A percentile compares a stretch with the other conserved stretches of the same genome.
Conservation (phyloP, 2,329 filamentous ascomycete genomes). For the Polychaeton citri region DNA sequence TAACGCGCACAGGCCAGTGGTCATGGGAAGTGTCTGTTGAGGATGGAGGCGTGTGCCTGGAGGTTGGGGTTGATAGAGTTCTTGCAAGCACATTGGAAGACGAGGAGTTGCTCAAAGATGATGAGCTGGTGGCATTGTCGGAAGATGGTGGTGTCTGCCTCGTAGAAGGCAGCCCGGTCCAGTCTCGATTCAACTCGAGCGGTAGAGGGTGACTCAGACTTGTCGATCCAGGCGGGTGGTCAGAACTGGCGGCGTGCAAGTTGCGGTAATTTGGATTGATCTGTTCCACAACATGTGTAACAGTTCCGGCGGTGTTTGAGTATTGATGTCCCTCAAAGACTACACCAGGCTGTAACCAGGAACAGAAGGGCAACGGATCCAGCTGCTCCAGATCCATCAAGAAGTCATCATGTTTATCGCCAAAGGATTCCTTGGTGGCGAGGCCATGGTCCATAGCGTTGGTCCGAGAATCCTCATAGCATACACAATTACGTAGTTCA, state of each 20-base stretch:
- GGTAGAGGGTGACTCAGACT: constrained; percentile 1
- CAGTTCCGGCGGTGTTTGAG: constrained; percentile 27
- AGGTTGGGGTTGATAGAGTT: too few relatives aligned
- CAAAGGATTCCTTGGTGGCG: constrained; percentile 38
- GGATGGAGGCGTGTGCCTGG: not conserved
- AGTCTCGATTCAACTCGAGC: not conserved
- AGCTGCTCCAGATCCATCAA: constrained; percentile 41
- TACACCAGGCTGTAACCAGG: constrained; percentile 49
- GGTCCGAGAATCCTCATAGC: constrained; percentile 41
- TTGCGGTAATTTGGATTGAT: constrained; percentile 18
- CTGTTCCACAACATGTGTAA: constrained; percentile 15
- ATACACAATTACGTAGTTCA: constrained; percentile 39
- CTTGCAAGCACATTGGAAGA: too few relatives aligned
- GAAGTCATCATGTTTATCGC: constrained; percentile 42
- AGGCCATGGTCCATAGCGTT: constrained; percentile 41
- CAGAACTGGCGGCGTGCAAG: constrained; percentile 5
- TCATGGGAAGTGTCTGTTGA: constrained; percentile 21
- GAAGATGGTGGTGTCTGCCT: too few relatives aligned
- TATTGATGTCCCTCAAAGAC: constrained; percentile 50
- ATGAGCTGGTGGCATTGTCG: too few relatives aligned
- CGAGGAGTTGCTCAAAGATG: too few relatives aligned
- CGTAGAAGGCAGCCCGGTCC: too few relatives aligned
- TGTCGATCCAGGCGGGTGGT: constrained; percentile 16
- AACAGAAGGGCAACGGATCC: constrained; percentile 39
- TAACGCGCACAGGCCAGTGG: constrained; percentile 55